These are phyloP conservation scores for Boletellus ananas DNA, from an alignment of 768 basidiomycete genomes.

Conservation along the genomic window DNA sequence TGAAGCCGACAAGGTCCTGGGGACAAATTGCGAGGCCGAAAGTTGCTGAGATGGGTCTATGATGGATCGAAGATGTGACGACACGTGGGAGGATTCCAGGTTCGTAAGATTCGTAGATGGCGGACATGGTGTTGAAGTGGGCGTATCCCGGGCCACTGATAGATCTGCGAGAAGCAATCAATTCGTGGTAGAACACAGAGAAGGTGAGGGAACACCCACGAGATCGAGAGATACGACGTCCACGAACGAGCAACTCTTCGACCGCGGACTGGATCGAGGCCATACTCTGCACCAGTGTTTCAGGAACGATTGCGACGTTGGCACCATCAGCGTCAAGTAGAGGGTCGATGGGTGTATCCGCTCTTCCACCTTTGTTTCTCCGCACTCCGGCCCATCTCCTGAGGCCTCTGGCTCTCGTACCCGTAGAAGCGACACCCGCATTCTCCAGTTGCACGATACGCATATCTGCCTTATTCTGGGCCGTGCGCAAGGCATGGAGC, in stretches of 20 bases:
- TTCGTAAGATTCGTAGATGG: not conserved
- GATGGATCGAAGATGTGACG: not conserved
- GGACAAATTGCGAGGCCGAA: not conserved
- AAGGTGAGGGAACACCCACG: slow-evolving; percentile 8
- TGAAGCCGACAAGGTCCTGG: not conserved
- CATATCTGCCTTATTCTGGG: slow-evolving; percentile 10
- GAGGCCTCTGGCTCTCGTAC: not conserved
- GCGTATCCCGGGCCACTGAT: not conserved
- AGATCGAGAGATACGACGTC: not conserved
- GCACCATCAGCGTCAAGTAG: not conserved
- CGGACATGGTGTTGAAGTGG: not conserved
- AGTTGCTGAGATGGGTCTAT: not conserved
- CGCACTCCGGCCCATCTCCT: not conserved
- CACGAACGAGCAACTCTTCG: slow-evolving; percentile 16
- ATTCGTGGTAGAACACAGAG: not conserved
- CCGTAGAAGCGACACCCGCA: slow-evolving; percentile 9
- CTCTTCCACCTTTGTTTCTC: not conserved
- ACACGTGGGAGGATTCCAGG: not conserved
- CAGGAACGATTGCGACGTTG: not conserved
- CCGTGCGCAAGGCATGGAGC: slow-evolving; percentile 12
- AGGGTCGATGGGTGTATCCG: no score
- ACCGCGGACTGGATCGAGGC: slow-evolving; percentile 21
- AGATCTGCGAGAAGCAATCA: not conserved
- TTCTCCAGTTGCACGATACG: slow-evolving; percentile 11
- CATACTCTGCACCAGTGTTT: slow-evolving; percentile 12